A percentile compares a stretch with the other conserved stretches of the same genome.
Conservation (phyloP, 2,329 filamentous ascomycete species). For the Raffaelea ambrosiae region DNA sequence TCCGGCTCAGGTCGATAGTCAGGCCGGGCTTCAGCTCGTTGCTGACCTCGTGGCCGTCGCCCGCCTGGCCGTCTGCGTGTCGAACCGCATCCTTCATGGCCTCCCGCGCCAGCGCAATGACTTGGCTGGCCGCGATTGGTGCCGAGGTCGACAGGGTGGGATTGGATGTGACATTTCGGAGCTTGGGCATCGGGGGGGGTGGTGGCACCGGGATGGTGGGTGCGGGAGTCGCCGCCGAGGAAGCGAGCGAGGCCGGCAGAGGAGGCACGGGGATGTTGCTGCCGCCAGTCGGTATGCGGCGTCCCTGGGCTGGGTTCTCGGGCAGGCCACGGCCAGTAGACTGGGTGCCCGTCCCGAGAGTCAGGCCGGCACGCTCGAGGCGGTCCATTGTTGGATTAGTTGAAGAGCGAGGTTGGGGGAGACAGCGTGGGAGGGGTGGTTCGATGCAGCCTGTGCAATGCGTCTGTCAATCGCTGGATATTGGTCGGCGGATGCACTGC, state of each 20-base stretch:
- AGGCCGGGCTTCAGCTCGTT: constrained; percentile 60
- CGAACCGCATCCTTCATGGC: constrained; percentile 59
- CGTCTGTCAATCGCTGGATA: too few species aligned
- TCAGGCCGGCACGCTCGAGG: constrained; percentile 9
- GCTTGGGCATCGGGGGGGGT: constrained; percentile 36
- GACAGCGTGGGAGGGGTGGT: background rate
- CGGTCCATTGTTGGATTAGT: constrained; percentile 11
- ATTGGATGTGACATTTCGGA: constrained; percentile 27
- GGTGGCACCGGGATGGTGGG: constrained; percentile 27
- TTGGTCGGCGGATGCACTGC: too few species aligned
- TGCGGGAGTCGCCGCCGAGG: constrained; percentile 1
- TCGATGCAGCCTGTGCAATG: too few species aligned
- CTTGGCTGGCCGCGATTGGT: constrained; percentile 51
- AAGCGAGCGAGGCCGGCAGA: constrained; percentile 12
- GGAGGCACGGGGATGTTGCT: constrained; percentile 14
- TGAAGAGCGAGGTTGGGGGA: background rate
- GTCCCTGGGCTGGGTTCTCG: constrained; percentile 26
- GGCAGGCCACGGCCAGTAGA: constrained; percentile 20
- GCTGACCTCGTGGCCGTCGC: constrained; percentile 50
- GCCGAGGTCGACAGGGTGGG: constrained; percentile 38
- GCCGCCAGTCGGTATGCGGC: constrained; percentile 19
- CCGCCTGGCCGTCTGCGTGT: constrained; percentile 55
- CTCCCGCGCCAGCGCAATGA: constrained; percentile 56
- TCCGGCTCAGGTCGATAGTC: constrained; percentile 70
- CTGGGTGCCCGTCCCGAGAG: constrained; percentile 9